phyloP scores from a whole-genome alignment of 495 filamentous ascomycete species.

The Pyronema domesticum region DNA sequence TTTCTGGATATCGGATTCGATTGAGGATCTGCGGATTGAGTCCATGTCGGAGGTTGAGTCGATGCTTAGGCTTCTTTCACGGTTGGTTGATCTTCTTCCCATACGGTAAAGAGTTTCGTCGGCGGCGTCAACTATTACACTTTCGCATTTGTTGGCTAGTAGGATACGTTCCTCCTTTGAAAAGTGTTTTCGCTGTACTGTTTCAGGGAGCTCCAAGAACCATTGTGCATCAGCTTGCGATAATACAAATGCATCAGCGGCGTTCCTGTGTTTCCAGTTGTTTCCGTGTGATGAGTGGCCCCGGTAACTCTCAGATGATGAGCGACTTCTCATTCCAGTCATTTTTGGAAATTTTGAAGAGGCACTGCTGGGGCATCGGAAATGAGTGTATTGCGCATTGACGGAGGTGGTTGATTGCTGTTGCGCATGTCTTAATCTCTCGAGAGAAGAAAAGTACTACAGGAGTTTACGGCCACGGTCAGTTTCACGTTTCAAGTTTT shows the following conservation, averaged over 20 bases:
- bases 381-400: conserved; percentile 24
- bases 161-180: conserved; percentile 53
- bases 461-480: conserved; percentile 2
- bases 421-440: conserved; percentile 45
- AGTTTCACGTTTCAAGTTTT: neutral
- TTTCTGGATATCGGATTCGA: conserved; percentile 23
- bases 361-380: conserved; percentile 30
- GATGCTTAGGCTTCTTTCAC: conserved; percentile 21
- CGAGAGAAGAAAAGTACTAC: conserved; percentile 51
- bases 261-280: conserved; percentile 13
- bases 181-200: conserved; percentile 51
- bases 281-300: conserved; percentile 24
- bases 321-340: conserved; percentile 22
- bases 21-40: conserved; percentile 12
- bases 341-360: conserved; percentile 25
- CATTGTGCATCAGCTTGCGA: conserved; percentile 48
- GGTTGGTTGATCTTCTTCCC: conserved; percentile 16
- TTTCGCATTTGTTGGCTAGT: conserved; percentile 37
- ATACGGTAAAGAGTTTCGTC: conserved; percentile 46
- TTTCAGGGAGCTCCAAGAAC: conserved; percentile 52
- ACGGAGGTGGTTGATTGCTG: conserved; percentile 16
- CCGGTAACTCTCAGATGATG: conserved; percentile 29
- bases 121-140: conserved; percentile 49
- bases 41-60: conserved; percentile 12
- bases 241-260: conserved; percentile 26